Base-by-base conservation (phyloP, 1,139 yeast species). In the Yamadazyma friedrichii region DNA sequence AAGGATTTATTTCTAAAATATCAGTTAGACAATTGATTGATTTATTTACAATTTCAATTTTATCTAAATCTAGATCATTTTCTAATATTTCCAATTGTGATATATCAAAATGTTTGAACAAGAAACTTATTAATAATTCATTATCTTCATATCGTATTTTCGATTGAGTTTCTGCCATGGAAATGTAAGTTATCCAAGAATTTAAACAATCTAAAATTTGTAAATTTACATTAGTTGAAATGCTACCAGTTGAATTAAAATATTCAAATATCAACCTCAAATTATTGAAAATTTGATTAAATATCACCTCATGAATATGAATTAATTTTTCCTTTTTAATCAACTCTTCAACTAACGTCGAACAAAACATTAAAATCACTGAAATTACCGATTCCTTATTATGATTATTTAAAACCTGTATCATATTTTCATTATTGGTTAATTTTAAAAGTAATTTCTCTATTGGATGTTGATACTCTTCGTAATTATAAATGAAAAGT, bases 301-400 rank as follows among this genome's bases (percentile, higher is more conserved):
- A 65, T 0, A 72, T 55, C 1, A 51, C 41, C 22, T 54, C 54
- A 49, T 72, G 78, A 9, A 70, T 48, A 3, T 50, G 46, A 9
- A 52, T 35, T 1, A 47, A 20, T 26, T 49, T 53, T 42, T 60
- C 69, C 39, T 57, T 59, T 47, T 74, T 76, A 26, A 64, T 52
- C 9, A 75, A 50, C 47, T 84, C 89, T 53, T 83, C 89, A 1
- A 74, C 76, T 1, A 82, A 52, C 13, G 79, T 78, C 17, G 82
- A 68, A 3, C 75, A 62, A 43, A 75, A 73, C n/a, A 54, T 40
- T 13, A 61, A 34, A 6, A 59, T 22, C 8, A 58, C 30, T 20
- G 42, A 37, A 9, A 51, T 41, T 5, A 44, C 37, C n/a, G 35
- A 16, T 22, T 41, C 38, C 15, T 27, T 28, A 17, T 32, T 27